These are phyloP conservation scores for Beta corolliflora DNA, from an alignment of 179 eudicot genomes.

Conservation along the genomic window DNA sequence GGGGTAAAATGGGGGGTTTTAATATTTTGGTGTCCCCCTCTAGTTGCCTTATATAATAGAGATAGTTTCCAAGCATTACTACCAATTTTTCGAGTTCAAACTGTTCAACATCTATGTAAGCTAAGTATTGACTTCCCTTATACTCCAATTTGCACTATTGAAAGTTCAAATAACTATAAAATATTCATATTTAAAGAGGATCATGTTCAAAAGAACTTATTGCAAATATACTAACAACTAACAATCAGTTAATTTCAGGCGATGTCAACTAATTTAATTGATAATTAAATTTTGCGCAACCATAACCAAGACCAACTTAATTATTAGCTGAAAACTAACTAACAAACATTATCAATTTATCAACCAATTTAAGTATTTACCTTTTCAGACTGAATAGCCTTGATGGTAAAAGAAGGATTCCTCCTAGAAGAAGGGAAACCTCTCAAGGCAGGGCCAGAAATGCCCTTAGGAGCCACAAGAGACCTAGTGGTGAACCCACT, in stretches of 20 bases:
- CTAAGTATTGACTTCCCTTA: no score
- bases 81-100: not conserved
- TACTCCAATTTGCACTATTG: not conserved
- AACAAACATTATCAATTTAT: no score
- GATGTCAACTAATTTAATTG: no score
- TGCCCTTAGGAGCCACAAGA: constrained; percentile 65
- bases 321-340: no score
- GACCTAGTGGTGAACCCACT: constrained; percentile 52
- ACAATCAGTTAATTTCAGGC: no score
- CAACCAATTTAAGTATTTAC: constrained; percentile 23
- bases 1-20: no score
- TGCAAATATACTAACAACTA: no score
- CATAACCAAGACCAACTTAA: no score
- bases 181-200: not conserved
- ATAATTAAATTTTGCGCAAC: no score
- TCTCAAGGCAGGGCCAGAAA: constrained; percentile 66
- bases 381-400: constrained; percentile 79
- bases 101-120: not conserved
- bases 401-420: constrained; percentile 53
- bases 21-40: no score
- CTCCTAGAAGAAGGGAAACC: constrained; percentile 48
- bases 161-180: not conserved
- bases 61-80: not conserved
- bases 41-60: no score
- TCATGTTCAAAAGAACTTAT: no score